Percentiles rank a stretch among this genome's conserved stretches.
Conservation (phyloP, 169 alveolate species). For the Theileria annulata region DNA sequence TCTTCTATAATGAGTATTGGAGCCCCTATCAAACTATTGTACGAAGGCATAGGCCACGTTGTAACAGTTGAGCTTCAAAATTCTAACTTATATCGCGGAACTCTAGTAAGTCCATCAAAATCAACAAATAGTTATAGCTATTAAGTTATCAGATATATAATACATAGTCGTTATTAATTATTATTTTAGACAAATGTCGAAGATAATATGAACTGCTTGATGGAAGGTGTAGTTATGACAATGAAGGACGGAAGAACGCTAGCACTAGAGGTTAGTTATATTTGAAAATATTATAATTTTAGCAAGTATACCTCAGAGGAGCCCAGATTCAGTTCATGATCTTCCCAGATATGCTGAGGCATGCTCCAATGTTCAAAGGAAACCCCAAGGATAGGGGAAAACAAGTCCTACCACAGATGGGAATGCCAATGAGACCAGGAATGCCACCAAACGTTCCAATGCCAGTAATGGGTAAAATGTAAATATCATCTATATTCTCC, state of each 20-base stretch:
- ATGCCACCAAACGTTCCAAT: conserved; percentile 33
- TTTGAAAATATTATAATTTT: conserved; percentile 25
- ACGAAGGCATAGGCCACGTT: conserved; percentile 98
- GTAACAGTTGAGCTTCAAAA: conserved; percentile 96
- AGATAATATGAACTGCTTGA: conserved; percentile 97
- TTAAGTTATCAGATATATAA: background rate
- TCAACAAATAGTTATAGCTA: conserved; percentile 27
- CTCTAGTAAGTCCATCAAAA: conserved; percentile 83
- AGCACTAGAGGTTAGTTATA: conserved; percentile 82
- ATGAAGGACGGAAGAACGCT: conserved; percentile 94
- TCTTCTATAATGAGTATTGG: conserved; percentile 87
- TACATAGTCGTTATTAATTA: background rate
- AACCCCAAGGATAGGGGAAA: conserved; percentile 65
- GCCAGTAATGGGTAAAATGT: conserved; percentile 39
- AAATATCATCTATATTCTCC: background rate
- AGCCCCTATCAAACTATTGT: conserved; percentile 94
- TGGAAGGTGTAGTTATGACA: conserved; percentile 95
- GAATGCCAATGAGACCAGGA: conserved; percentile 36
- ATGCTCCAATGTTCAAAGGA: conserved; percentile 98
- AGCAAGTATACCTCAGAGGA: conserved; percentile 91
- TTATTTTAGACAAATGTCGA: conserved; percentile 79
- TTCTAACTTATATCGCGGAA: conserved; percentile 94
- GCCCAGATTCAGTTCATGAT: conserved; percentile 93
- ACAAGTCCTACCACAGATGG: conserved; percentile 47
- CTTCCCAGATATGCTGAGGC: conserved; percentile 97